Evolutionary conservation across 768 basidiomycete species (phyloP), one percentile per base, ranked within the genome.

Genomic region (Hemileccinum impolitum): DNA sequence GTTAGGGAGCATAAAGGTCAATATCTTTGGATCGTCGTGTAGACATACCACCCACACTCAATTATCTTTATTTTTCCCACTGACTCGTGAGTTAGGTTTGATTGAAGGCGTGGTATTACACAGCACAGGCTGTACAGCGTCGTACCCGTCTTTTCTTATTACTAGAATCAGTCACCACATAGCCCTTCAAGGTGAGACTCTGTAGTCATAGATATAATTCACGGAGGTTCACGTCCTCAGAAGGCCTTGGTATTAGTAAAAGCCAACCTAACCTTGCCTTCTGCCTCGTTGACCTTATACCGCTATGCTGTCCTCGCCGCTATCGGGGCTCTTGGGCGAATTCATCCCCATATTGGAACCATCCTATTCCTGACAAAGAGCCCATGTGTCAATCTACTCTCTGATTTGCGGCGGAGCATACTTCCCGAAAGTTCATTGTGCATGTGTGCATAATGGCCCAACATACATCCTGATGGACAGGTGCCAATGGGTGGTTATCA

Each of bases 21-120:
- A 48, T 39, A 19, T 26, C n/a, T 23, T 30, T 59, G 51, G 49
- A 61, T 54, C 3, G 26, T 15, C 26, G 47, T 26, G 34, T 55
- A 58, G 26, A 51, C 38, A 47, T 38, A 52, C 43, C 47, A 55
- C 44, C 55, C 66, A 56, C 55, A 50, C 65, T 69, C 57, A 45
- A 30, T 58, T 56, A 57, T 67, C 40, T 31, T 50, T 45, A 54
- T 50, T 52, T 35, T 37, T 2, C 34, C 13, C 34, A 26, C 43
- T 35, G 17, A 38, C 17, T 25, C 19, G 41, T 23, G 17, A 39
- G 36, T 23, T 49, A 19, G 11, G 36, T 42, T 46, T 28, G 34
- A 49, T 47, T 43, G 47, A 40, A 55, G 28, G 28, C 36, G 19
- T 25, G 26, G 39, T 52, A 46, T 45, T 56, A 51, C 34, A 52